Evolutionary conservation across 1,139 yeast genomes (phyloP).

Genomic region (Geotrichum fermentans): DNA sequence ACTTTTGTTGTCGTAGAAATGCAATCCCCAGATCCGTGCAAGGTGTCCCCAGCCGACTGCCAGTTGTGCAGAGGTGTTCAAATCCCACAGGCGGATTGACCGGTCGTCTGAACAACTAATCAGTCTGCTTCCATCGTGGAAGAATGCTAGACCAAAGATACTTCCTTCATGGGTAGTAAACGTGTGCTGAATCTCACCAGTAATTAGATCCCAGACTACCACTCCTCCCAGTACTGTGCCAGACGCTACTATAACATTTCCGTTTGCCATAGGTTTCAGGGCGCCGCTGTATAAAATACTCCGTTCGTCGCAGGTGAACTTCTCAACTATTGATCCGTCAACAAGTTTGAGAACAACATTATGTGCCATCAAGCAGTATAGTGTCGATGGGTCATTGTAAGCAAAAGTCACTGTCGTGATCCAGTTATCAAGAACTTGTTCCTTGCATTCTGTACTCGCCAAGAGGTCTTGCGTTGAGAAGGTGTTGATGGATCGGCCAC

Average conservation of each 20-base stretch:
- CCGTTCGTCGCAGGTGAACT: constrained; percentile 59
- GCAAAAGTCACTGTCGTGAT: constrained; percentile 56
- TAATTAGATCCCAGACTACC: constrained; percentile 55
- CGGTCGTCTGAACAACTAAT: constrained; percentile 92
- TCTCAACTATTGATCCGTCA: constrained; percentile 37
- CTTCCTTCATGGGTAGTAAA: constrained; percentile 83
- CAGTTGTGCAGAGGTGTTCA: constrained; percentile 49
- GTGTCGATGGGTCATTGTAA: constrained; percentile 35
- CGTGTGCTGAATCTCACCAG: constrained; percentile 47
- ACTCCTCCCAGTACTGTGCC: constrained; percentile 94
- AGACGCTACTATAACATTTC: constrained; percentile 59
- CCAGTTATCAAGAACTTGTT: constrained; percentile 69
- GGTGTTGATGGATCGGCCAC: constrained; percentile 60
- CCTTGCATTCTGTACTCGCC: constrained; percentile 32
- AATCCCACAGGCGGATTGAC: constrained; percentile 71
- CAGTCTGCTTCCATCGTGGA: constrained; percentile 50
- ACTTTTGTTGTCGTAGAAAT: constrained; percentile 45
- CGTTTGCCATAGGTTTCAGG: constrained; percentile 44
- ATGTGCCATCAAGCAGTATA: constrained; percentile 65
- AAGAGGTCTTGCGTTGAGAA: constrained; percentile 27
- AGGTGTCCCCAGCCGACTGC: constrained; percentile 96
- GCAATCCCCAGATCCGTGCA: constrained; percentile 84
- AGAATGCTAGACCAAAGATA: constrained; percentile 72
- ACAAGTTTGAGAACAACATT: constrained; percentile 54
- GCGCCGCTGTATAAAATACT: constrained; percentile 86